Base-by-base conservation (phyloP, 1,284 basidiomycete genomes). In the Neotropicomus parvogracilis region DNA sequence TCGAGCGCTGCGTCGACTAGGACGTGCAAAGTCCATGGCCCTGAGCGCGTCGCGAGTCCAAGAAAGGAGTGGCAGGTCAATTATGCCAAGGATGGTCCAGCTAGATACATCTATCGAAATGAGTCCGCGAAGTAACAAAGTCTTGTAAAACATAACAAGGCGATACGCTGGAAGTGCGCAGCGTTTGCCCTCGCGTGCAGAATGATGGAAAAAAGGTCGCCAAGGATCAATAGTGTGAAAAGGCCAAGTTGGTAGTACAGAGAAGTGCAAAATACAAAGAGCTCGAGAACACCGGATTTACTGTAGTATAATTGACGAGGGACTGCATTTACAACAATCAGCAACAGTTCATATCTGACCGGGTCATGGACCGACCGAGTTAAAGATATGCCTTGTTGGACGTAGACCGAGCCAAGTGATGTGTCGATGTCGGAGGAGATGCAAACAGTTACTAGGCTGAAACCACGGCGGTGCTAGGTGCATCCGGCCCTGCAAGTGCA, bases 401-500 rank as follows among this genome's bases (percentile, higher is more conserved):
- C 20, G n/a, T 20, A 27, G 24, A 38, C 41, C 41, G 39, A 43
- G 40, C 33, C 47, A 48, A 54, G 52, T 37, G 36, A 47, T 20
- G 28, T 39, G 35, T 37, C 24, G 27, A 31, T 43, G n/a, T 24
- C 16, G 35, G 21, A 39, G 35, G 37, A 28, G 11, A 13, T 3
- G 5, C 17, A 36, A 44, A 41, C 31, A 40, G 42, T 43, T 46
- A 57, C 49, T 64, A 54, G 42, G 60, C 46, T 13, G 53, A 21
- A 46, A 51, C 24, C 35, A 51, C 20, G 16, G 50, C 27, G 38
- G 28, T 14, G 6, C 6, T 48, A 11, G 62, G 36, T 26, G 53
- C 55, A 2, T 82, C 80, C 20, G 81, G 79, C 7, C 79, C 83
- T 24, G 84, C 78, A 49, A 87, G 70, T 20, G 84, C 78, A 42